Percentiles rank a stretch among this genome's conserved stretches.
phyloP scores from a whole-genome alignment of 2,329 filamentous ascomycete genomes.

The Simplicillium aogashimaense region DNA sequence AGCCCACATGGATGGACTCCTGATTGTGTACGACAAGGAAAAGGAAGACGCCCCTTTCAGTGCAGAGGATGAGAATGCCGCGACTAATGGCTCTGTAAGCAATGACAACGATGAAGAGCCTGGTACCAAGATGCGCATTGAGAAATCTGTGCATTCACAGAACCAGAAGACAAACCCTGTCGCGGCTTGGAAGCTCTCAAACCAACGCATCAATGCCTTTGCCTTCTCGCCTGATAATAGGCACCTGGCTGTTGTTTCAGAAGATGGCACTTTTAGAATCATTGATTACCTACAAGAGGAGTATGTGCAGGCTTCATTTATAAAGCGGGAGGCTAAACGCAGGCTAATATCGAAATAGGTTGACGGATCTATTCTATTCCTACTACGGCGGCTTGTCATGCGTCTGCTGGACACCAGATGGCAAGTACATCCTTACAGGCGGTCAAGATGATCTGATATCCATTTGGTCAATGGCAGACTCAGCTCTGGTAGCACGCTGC shows the following conservation, averaged over 20 bases:
- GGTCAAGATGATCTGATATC: conserved; percentile 94
- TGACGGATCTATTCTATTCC: conserved; percentile 78
- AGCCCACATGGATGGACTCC: conserved; percentile 79
- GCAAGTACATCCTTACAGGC: conserved; percentile 89
- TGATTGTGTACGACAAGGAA: conserved; percentile 96
- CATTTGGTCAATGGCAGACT: conserved; percentile 86
- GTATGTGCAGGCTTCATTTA: conserved; percentile 35
- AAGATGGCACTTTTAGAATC: conserved; percentile 81
- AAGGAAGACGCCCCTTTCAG: conserved; percentile 79
- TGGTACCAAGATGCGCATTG: conserved; percentile 53
- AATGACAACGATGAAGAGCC: conserved; percentile 26
- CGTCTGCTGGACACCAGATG: conserved; percentile 95
- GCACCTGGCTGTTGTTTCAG: conserved; percentile 81
- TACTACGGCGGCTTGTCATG: conserved; percentile 92
- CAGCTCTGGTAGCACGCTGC: conserved; percentile 78
- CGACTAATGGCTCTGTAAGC: conserved; percentile 56
- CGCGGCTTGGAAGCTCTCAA: conserved; percentile 84
- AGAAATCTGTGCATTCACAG: conserved; percentile 86
- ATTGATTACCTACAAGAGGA: conserved; percentile 88
- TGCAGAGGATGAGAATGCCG: conserved; percentile 48
- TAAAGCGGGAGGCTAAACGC: background rate
- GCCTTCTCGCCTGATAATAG: conserved; percentile 84
- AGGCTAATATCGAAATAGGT: conserved; percentile 31
- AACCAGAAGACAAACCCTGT: conserved; percentile 93
- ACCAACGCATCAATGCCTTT: conserved; percentile 82